These are phyloP conservation scores for Aegilops bicornis DNA, from an alignment of 176 grass and related monocot genomes.

Conservation along the genomic window DNA sequence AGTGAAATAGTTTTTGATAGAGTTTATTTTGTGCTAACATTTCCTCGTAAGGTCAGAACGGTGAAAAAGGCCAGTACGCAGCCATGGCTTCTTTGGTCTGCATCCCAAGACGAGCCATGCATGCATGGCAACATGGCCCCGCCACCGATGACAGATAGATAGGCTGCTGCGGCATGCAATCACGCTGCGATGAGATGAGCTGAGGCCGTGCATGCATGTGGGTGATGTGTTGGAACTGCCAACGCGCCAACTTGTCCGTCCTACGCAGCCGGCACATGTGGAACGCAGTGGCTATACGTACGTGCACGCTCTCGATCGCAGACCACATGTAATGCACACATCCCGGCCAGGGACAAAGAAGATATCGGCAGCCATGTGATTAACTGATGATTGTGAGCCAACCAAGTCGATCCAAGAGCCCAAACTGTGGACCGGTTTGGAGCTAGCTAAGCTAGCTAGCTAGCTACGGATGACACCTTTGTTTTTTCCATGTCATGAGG, in stretches of 20 bases:
- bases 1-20: too few relatives aligned
- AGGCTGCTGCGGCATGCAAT: not conserved
- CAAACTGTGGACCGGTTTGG: constrained; percentile 17
- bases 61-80: too few relatives aligned
- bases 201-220: not conserved
- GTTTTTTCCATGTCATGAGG: not conserved
- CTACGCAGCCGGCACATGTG: not conserved
- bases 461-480: not conserved
- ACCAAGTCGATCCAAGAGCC: not conserved
- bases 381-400: not conserved
- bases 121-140: not conserved
- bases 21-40: too few relatives aligned
- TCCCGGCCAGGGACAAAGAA: not conserved
- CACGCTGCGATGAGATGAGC: not conserved
- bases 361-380: constrained; percentile 33
- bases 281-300: constrained; percentile 20
- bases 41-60: too few relatives aligned
- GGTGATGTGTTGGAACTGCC: constrained; percentile 17
- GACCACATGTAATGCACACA: not conserved
- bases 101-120: not conserved
- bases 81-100: constrained; percentile 8
- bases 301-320: not conserved
- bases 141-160: too few relatives aligned
- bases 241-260: constrained; percentile 3
- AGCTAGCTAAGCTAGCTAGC: not conserved